These are phyloP conservation scores for Gleditsia sinensis DNA, from an alignment of 306 rosid species.

Conservation along the genomic window DNA sequence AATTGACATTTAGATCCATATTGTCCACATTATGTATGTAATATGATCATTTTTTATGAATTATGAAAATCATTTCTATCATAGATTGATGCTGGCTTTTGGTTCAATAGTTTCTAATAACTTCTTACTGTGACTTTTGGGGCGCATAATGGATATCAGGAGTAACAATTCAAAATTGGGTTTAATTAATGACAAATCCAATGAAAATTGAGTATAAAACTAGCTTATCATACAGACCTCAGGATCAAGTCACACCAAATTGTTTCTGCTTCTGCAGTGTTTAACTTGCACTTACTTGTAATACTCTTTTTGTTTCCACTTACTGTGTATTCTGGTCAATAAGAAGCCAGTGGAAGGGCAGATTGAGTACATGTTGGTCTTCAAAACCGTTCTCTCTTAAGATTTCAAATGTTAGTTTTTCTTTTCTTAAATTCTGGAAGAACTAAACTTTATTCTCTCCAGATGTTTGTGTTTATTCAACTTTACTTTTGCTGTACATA, in stretches of 20 bases:
- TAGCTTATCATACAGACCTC: not conserved
- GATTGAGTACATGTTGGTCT: not conserved
- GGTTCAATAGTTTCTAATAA: not conserved
- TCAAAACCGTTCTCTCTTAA: not conserved
- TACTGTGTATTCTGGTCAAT: not conserved
- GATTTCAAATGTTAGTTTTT: not conserved
- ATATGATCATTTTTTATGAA: not conserved
- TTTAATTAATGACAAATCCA: not conserved
- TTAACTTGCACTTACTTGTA: not conserved
- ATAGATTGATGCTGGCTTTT: not conserved
- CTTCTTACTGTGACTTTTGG: not conserved
- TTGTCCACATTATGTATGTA: not conserved
- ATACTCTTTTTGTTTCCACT: not conserved
- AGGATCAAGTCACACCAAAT: not conserved
- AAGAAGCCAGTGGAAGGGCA: not conserved
- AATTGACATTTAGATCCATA: not conserved
- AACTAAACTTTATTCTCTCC: not conserved
- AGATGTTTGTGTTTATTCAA: not conserved
- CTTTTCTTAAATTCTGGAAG: not conserved
- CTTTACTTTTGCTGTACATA: not conserved
- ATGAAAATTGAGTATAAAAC: not conserved
- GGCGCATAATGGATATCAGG: not conserved
- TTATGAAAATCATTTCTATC: not conserved
- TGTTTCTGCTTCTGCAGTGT: not conserved
- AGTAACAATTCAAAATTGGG: not conserved